Evolutionary conservation across 257 asterid genomes (phyloP), one percentile per base, ranked within the genome.

Genomic region (Mitragyna speciosa): DNA sequence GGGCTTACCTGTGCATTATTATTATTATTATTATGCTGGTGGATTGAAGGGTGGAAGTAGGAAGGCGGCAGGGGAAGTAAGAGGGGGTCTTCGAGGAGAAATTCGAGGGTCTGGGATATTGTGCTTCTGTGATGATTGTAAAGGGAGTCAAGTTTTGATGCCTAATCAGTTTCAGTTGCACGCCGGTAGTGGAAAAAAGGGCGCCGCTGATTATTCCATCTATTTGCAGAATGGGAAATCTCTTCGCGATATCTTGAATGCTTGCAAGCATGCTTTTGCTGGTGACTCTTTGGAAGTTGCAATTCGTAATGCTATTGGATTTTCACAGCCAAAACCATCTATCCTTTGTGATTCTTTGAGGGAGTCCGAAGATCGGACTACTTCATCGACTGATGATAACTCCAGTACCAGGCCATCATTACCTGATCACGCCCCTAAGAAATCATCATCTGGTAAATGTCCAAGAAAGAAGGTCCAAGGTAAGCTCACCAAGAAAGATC

Each of bases 401-500:
- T 75, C 58, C 45, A 30, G 85, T 49, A 73, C 74, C 54, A 93
- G 99, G 95, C 72, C 90, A 20, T 78, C 86, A 2, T 22, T 80
- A 77, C 84, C 85, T 82, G 89, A 70, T 83, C 76, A 83, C 74
- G 67, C 68, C 69, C 30, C 86, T 6, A 45, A 45, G 49, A 51
- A 82, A 70, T 75, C 90, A 70, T 75, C 90, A 33, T 76, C 84
- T 12, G 79, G 86, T 30, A 82, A 76, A 78, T 85, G 73, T 36
- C 77, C 90, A 52, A 86, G 78, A 67, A 76, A 72, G 74, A 90
- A 94, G 84, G 83, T 78, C 79, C 88, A 83, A 70, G 96, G 97
- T 81, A 89, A 77, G 91, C 84, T 96, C 49, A 96, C 99, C n/a
- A 87, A 86, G 77, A 96, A 96, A 89, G 95, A 96, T 85, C 79